phyloP scores from a whole-genome alignment of 1,139 yeast species.

The Geotrichum bryndzae region DNA sequence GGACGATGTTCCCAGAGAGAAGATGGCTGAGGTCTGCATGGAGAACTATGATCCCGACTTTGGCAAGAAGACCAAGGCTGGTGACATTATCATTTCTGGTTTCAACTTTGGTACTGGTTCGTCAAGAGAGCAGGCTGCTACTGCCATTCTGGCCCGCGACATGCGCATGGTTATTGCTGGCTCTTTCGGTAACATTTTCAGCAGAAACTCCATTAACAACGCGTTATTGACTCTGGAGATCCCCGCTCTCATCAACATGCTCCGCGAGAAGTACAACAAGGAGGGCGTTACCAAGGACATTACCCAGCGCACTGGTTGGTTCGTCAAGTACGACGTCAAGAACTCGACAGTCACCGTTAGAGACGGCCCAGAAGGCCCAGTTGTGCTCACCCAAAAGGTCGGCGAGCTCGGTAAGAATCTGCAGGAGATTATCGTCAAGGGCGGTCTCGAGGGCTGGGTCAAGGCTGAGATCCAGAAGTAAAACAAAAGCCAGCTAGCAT shows the following conservation, averaged over 20 bases:
- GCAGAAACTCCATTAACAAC: conserved; percentile 91
- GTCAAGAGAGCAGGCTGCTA: conserved; percentile 98
- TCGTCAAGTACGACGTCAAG: conserved; percentile 87
- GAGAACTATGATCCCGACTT: conserved; percentile 94
- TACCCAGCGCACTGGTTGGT: conserved; percentile 93
- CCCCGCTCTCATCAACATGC: conserved; percentile 72
- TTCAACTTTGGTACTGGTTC: conserved; percentile 97
- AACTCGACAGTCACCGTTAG: conserved; percentile 71
- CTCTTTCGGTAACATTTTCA: conserved; percentile 93
- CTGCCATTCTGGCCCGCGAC: conserved; percentile 90
- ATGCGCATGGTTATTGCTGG: conserved; percentile 92
- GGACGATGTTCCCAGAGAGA: conserved; percentile 88
- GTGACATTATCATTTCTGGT: conserved; percentile 88
- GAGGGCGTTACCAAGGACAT: conserved; percentile 49
- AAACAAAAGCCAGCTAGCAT: neutral
- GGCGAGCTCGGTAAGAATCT: conserved; percentile 93
- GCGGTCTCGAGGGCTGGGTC: conserved; percentile 98
- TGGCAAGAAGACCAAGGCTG: conserved; percentile 68
- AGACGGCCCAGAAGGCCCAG: conserved; percentile 55
- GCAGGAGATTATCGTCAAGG: conserved; percentile 93
- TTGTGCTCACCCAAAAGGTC: conserved; percentile 74
- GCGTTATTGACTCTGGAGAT: conserved; percentile 90
- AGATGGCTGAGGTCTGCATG: conserved; percentile 99
- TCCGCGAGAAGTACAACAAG: conserved; percentile 61
- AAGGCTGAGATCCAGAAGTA: conserved; percentile 40